phyloP scores from a whole-genome alignment of 805 yeast species.

The Schizosaccharomyces osmophilus region DNA sequence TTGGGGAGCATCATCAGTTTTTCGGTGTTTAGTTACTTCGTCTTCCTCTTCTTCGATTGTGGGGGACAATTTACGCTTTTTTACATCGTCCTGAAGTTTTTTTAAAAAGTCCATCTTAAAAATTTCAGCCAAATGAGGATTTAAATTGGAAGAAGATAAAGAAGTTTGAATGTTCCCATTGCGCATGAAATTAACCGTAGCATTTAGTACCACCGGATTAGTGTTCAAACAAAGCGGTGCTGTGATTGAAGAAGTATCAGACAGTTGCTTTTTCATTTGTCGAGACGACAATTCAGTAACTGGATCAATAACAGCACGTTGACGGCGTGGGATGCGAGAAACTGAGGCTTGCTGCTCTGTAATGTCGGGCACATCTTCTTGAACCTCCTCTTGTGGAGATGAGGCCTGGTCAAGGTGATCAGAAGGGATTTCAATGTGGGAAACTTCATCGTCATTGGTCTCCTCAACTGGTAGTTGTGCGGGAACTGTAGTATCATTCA shows the following conservation, averaged over 20 bases:
- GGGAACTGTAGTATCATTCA: background rate
- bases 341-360: background rate
- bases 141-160: background rate
- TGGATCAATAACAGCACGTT: background rate
- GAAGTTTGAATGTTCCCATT: background rate
- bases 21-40: no score
- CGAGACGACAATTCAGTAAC: background rate
- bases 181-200: background rate
- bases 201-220: background rate
- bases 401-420: background rate
- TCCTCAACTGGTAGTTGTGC: background rate
- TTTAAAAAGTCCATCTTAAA: background rate
- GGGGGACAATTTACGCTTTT: background rate
- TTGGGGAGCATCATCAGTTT: no score
- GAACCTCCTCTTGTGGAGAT: background rate
- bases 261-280: constrained; percentile 1
- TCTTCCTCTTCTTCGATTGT: background rate
- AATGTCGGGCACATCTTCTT: background rate
- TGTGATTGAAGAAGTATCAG: background rate
- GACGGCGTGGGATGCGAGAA: background rate
- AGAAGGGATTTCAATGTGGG: background rate
- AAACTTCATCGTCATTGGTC: background rate
- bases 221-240: background rate
- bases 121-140: background rate
- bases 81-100: background rate